A percentile compares a stretch with the other conserved stretches of the same genome.
These are phyloP conservation scores for Vitis vinifera DNA, from an alignment of 164 flowering plant genomes.

Conservation along the genomic window DNA sequence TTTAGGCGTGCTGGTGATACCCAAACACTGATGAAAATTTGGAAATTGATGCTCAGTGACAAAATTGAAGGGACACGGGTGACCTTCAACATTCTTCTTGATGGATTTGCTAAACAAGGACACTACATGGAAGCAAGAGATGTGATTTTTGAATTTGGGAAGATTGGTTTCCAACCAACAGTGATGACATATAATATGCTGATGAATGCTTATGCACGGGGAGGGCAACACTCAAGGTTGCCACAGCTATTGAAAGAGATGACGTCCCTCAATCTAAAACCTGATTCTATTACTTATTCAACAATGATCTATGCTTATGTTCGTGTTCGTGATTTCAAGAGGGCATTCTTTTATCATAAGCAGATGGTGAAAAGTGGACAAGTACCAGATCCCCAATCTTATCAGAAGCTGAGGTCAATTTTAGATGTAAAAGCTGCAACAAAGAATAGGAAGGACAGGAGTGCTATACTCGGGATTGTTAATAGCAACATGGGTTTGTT, in stretches of 20 bases:
- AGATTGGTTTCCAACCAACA: constrained; percentile 70
- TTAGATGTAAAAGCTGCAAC: constrained; percentile 71
- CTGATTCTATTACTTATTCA: constrained; percentile 78
- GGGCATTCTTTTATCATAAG: constrained; percentile 89
- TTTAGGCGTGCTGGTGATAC: constrained; percentile 88
- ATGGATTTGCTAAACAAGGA: constrained; percentile 95
- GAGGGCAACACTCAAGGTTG: constrained; percentile 77
- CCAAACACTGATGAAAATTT: constrained; percentile 56
- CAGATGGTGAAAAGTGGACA: constrained; percentile 79
- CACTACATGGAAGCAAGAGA: constrained; percentile 79
- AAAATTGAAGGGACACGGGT: constrained; percentile 74
- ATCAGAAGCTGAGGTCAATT: constrained; percentile 73
- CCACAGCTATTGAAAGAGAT: constrained; percentile 90
- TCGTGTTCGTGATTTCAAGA: constrained; percentile 86
- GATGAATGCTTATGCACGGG: constrained; percentile 94
- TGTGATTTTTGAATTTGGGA: constrained; percentile 77
- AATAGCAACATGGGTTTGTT: constrained; percentile 59
- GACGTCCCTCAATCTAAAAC: constrained; percentile 69
- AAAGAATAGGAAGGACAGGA: constrained; percentile 74
- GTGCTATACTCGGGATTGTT: constrained; percentile 78
- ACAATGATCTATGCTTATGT: constrained; percentile 91
- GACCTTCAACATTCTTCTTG: constrained; percentile 80
- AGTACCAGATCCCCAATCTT: constrained; percentile 72
- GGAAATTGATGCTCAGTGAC: constrained; percentile 75
- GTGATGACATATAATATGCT: constrained; percentile 93